Evolutionary conservation across 2,329 filamentous ascomycete species (phyloP), one percentile per base, ranked within the genome.

Genomic region (Exophiala bonariae): DNA sequence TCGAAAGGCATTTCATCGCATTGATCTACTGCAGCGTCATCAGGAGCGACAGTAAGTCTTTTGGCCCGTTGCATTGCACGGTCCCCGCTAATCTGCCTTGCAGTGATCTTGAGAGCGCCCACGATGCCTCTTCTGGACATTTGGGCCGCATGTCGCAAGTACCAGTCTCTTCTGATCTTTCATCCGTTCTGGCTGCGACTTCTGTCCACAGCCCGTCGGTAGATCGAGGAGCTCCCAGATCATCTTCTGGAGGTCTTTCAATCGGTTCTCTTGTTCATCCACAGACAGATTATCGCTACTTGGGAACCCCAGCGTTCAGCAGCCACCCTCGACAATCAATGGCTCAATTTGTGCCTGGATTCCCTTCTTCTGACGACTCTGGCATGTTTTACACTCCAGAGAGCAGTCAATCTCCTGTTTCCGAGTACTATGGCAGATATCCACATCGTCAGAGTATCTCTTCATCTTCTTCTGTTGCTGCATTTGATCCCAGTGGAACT

Each of bases 21-120:
- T 68, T 20, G 73, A 76, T 59, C 60, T 76, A 35, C 63, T 75
- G 36, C 62, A 69, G 26, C 68, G 73, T 20, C 73, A 76, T 58
- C 70, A 75, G 63, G 73, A 75, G 56, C 67, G 72, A 66, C 73
- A 76, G 73, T 76, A 61, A 59, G 71, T 67, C 20, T 23, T 34
- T 14, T 11, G 18, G 20, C 32, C n/a, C 13, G 19, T 16, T 16
- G 20, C 20, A 18, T 11, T 20, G n/a, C 17, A 18, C n/a, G n/a
- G 7, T 8, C 41, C 23, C 19, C 30, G 23, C 26, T 18, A 43
- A 44, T 53, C 37, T n/a, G 7, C 16, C 20, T 18, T 32, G 17
- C 40, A 56, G 54, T 43, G 54, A 57, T 38, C 41, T 57, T 22
- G 54, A 57, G 19, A 52, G 41, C 41, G 42, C 47, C 43, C 40